These are phyloP conservation scores for Solanum appendiculatum DNA, from an alignment of 257 asterid species.

Conservation along the genomic window DNA sequence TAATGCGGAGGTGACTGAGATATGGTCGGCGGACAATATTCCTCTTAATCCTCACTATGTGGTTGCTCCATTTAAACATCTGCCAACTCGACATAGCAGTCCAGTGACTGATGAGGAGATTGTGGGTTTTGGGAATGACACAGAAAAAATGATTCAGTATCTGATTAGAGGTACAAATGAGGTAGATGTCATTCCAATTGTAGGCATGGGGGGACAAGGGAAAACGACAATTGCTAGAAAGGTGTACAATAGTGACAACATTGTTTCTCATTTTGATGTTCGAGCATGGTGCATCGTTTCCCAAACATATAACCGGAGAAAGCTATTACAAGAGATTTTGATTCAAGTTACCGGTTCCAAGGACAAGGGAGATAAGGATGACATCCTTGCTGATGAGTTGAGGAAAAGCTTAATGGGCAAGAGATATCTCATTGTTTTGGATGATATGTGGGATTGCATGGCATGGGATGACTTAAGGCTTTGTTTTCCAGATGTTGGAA, in stretches of 20 bases:
- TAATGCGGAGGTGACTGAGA: neutral
- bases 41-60: neutral
- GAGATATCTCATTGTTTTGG: conserved; percentile 2
- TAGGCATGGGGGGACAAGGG: neutral
- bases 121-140: neutral
- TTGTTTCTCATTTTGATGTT: neutral
- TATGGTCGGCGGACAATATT: neutral
- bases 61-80: neutral
- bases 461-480: neutral
- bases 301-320: neutral
- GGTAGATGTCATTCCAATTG: neutral
- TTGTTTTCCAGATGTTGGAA: neutral
- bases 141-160: neutral
- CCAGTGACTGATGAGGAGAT: neutral
- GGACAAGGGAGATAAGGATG: neutral
- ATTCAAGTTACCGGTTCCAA: neutral
- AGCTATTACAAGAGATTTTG: neutral
- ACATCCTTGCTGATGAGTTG: neutral
- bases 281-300: neutral
- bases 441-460: neutral
- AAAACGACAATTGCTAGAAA: neutral
- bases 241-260: neutral
- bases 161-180: neutral
- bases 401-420: neutral
- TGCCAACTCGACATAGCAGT: neutral